Evolutionary conservation across 129 eudicot genomes (phyloP), one percentile per base, ranked within the genome.

Genomic region (Tagetes erecta): DNA sequence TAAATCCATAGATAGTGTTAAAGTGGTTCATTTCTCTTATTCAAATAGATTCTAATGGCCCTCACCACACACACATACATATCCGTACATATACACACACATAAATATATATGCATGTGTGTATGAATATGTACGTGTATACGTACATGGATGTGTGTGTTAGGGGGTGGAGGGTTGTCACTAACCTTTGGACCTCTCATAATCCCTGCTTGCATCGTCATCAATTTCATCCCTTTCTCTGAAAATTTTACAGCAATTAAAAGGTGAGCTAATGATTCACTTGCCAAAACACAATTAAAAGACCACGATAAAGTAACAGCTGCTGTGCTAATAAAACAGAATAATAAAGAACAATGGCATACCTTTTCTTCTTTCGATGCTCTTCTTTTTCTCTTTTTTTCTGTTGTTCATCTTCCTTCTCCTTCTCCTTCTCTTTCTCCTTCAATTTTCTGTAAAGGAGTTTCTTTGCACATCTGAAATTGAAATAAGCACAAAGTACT

Each of bases 341-440:
- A 52, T 74, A 39, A 42, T 36, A 6, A 27, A 75, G 50, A 46
- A 62, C 44, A 5, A 51, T 58, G 37, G 49, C 13, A 76, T 74
- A 86, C 98, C 98, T 88, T 83, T 90, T 93, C 78, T 75, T 83
- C 79, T 76, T 83, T 62, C 30, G 77, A 45, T 75, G 71, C 68
- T 70, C 87, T 51, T 85, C 87, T 31, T 83, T 84, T 80, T 82
- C 88, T 68, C 68, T 78, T 80, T 52, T 70, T 75, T 79, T 82
- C 67, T 70, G 64, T 78, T 55, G 60, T 55, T 55, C 58, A n/a
- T 78, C 77, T 72, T 83, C 86, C 81, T 87, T 89, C 72, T 87
- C 96, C 71, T 86, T 86, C 81, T 90, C 86, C 81, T 87, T 89
- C 72, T 87, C 96, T 68, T 86, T 86, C 81, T 90, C 96, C 63